A percentile compares a stretch with the other conserved stretches of the same genome.
Conservation (phyloP, 2,329 filamentous ascomycete genomes). For the Aureobasidium melanogenum region DNA sequence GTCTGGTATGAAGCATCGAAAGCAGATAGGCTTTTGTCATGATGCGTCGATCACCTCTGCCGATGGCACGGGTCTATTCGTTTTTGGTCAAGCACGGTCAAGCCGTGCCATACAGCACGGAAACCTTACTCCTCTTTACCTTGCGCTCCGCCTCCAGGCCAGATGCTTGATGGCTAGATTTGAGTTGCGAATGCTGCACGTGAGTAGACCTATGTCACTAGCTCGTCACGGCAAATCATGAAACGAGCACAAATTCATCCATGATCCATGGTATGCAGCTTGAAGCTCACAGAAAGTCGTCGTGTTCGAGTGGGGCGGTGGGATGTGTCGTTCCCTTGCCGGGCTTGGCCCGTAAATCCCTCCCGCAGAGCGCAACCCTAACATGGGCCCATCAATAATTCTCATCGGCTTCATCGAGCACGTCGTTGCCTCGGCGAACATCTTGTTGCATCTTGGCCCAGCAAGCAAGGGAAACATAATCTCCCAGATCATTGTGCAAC, state of each 20-base stretch:
- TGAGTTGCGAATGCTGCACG: not conserved
- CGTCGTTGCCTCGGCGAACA: not conserved
- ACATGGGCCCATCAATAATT: not conserved
- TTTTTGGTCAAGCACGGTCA: not conserved
- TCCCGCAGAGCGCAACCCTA: not conserved
- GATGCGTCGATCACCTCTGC: conserved; percentile 10
- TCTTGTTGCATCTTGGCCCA: not conserved
- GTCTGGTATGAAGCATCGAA: conserved; percentile 9
- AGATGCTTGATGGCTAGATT: not conserved
- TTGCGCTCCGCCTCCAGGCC: not conserved
- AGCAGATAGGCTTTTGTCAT: conserved; percentile 6
- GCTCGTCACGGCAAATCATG: not conserved
- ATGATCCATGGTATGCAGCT: not conserved
- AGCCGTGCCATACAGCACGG: not conserved
- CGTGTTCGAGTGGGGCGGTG: not conserved
- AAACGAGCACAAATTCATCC: not conserved
- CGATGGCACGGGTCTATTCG: not conserved
- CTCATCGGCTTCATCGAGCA: not conserved
- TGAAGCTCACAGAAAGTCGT: not conserved
- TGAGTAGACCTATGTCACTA: not conserved
- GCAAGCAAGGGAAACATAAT: not conserved
- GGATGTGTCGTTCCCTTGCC: not conserved
- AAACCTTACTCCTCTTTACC: conserved; percentile 2
- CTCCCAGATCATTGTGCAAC: not conserved
- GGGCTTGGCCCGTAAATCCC: conserved; percentile 2